A percentile compares a stretch with the other conserved stretches of the same genome.
These are phyloP conservation scores for Pseudofabraea citricarpa DNA, from an alignment of 2,329 filamentous ascomycete genomes.

Conservation along the genomic window DNA sequence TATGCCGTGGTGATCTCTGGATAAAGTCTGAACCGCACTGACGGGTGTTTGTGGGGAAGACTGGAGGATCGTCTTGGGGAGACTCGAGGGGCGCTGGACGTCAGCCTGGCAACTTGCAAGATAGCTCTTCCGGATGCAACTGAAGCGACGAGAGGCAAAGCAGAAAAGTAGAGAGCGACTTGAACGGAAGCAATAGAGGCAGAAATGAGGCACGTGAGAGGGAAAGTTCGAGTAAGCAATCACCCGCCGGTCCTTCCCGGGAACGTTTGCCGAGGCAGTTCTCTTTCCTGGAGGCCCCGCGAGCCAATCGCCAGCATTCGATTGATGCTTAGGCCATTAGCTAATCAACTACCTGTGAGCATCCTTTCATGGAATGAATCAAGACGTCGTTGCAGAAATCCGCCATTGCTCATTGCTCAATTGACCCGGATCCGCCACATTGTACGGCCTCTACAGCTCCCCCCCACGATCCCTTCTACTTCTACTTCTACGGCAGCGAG, in stretches of 20 bases:
- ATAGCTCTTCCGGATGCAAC: no score
- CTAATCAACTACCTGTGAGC: neutral
- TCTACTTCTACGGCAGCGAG: slow-evolving; percentile 31
- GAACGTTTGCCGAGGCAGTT: neutral
- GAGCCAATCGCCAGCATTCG: neutral
- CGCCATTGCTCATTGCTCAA: neutral
- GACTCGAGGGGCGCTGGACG: no score
- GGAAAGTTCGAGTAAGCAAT: neutral
- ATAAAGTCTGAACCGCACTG: no score
- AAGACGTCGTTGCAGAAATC: neutral
- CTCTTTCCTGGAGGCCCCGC: neutral
- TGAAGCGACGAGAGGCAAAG: no score
- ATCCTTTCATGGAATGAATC: neutral
- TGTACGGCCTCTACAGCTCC: neutral
- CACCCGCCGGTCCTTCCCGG: neutral
- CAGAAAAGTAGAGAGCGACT: no score
- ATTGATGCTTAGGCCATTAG: slow-evolving; percentile 3
- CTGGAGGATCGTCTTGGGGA: no score
- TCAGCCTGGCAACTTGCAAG: no score
- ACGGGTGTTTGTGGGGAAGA: no score
- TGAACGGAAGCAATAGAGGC: no score
- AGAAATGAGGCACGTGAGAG: neutral
- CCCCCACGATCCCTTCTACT: neutral
- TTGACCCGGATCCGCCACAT: slow-evolving; percentile 1
- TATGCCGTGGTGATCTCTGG: no score